Evolutionary conservation across 129 eudicot genomes (phyloP).

Genomic region (Flaveria trinervia): DNA sequence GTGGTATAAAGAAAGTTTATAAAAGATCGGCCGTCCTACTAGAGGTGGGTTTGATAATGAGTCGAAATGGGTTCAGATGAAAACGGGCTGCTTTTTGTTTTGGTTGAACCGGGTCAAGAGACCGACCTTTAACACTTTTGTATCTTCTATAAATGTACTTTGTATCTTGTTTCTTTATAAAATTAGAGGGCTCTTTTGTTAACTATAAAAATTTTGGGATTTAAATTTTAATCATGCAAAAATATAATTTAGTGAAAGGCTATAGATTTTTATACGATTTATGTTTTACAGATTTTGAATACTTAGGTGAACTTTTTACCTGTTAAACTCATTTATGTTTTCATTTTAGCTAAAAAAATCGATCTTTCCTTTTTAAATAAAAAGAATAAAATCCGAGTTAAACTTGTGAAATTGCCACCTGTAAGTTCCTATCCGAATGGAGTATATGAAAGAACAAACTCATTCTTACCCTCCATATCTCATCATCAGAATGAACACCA

Average conservation of each 20-base stretch:
- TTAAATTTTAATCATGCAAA: no score
- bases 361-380: no score
- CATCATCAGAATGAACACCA: constrained; percentile 77
- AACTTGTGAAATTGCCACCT: background rate
- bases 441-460: constrained; percentile 7
- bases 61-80: background rate
- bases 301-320: no score
- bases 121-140: no score
- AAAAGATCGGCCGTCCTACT: background rate
- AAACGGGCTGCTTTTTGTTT: background rate
- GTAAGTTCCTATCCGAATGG: background rate
- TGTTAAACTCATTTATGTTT: no score
- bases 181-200: no score
- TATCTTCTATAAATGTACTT: background rate
- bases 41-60: background rate
- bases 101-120: no score
- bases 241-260: no score
- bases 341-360: no score
- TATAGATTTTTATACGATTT: no score
- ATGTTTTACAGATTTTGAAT: no score
- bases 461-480: constrained; percentile 68
- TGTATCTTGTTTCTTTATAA: background rate
- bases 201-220: no score
- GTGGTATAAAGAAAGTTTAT: constrained; percentile 2
- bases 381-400: background rate